A percentile compares a stretch with the other conserved stretches of the same genome.
phyloP scores from a whole-genome alignment of 1,139 yeast genomes.

The Lodderomyces elongisporus region DNA sequence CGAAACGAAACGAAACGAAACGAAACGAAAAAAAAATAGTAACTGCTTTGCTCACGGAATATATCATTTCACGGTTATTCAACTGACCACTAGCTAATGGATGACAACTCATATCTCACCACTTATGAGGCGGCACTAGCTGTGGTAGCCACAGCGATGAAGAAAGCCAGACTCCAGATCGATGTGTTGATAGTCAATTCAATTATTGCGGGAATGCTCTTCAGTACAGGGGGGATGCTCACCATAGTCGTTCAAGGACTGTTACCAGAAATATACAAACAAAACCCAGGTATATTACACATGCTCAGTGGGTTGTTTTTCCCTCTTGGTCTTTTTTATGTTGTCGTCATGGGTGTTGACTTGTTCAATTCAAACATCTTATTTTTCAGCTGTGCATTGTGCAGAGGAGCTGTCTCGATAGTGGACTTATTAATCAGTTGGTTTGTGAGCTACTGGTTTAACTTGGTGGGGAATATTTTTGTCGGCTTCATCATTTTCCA shows the following conservation, averaged over 20 bases:
- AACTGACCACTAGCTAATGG: no score
- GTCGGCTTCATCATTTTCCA: conserved; percentile 60
- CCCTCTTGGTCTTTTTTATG: conserved; percentile 69
- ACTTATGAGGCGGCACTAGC: conserved; percentile 80
- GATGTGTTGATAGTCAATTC: conserved; percentile 58
- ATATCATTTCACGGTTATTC: no score
- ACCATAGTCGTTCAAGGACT: conserved; percentile 52
- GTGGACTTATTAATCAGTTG: conserved; percentile 62
- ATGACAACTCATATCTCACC: conserved; percentile 56
- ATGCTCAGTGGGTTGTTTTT: conserved; percentile 54
- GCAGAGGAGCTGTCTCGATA: conserved; percentile 63
- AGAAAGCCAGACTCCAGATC: conserved; percentile 61
- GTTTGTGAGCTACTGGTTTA: conserved; percentile 64
- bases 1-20: no score
- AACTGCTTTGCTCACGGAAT: no score
- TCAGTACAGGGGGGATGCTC: conserved; percentile 71
- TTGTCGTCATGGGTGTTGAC: conserved; percentile 69
- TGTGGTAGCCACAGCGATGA: conserved; percentile 78
- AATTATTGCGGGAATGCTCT: conserved; percentile 63
- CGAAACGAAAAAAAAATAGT: no score
- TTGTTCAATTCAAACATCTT: conserved; percentile 67
- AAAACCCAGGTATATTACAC: conserved; percentile 51
- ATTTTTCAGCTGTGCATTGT: conserved; percentile 61
- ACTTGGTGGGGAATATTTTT: conserved; percentile 58
- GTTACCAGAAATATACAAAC: conserved; percentile 34